phyloP scores from a whole-genome alignment of 2,329 filamentous ascomycete genomes.

The Aphanocladium album region DNA sequence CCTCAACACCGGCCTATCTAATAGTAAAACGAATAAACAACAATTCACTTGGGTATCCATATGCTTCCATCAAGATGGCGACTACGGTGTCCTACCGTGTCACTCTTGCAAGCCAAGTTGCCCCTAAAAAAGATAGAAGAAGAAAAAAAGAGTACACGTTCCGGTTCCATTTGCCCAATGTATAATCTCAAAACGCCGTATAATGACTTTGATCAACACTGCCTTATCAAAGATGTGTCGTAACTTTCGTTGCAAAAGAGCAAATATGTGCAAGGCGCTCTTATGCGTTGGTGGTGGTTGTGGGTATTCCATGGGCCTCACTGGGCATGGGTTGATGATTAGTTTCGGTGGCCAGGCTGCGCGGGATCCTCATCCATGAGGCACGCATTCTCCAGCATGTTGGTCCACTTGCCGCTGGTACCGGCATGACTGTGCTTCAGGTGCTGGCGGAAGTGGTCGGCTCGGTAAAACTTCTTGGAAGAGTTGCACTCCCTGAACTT shows the following conservation, averaged over 20 bases:
- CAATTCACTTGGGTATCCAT: slow-evolving; percentile 11
- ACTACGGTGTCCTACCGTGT: slow-evolving; percentile 2
- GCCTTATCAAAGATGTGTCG: slow-evolving; percentile 10
- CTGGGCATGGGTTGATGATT: background rate
- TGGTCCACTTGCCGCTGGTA: slow-evolving; percentile 97
- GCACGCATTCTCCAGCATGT: slow-evolving; percentile 93
- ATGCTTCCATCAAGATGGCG: slow-evolving; percentile 6
- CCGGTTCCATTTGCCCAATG: slow-evolving; percentile 1
- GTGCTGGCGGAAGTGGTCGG: slow-evolving; percentile 97
- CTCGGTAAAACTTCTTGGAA: slow-evolving; percentile 95
- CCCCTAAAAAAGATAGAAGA: background rate
- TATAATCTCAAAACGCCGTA: slow-evolving; percentile 7
- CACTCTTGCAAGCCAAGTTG: slow-evolving; percentile 7
- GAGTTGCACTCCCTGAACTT: slow-evolving; percentile 99
- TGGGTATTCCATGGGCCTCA: background rate
- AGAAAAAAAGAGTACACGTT: background rate
- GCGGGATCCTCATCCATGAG: slow-evolving; percentile 78
- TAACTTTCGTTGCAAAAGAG: slow-evolving; percentile 10
- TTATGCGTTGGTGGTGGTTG: background rate
- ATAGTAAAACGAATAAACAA: slow-evolving; percentile 2
- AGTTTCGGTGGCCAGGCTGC: background rate
- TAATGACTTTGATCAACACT: slow-evolving; percentile 13
- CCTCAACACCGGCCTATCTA: slow-evolving; percentile 4
- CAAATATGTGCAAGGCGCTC: slow-evolving; percentile 3
- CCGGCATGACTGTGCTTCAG: slow-evolving; percentile 96